phyloP scores from a whole-genome alignment of 2,329 filamentous ascomycete species.

The Pseudocercospora musae region DNA sequence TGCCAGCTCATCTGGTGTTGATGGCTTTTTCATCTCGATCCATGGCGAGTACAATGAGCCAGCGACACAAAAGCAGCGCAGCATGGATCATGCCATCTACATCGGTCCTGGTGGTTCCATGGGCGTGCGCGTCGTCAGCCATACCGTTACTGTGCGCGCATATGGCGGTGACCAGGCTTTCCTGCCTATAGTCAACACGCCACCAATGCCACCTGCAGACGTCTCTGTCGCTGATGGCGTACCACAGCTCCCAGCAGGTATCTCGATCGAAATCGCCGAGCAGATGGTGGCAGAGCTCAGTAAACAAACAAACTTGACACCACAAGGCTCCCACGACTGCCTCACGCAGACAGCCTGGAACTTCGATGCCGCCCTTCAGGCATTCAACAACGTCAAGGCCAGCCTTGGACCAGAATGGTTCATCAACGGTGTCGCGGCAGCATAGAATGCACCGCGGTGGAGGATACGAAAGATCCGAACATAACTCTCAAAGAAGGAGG shows the following conservation, averaged over 20 bases:
- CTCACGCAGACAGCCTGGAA: conserved; percentile 77
- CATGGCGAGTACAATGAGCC: conserved; percentile 80
- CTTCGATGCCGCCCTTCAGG: conserved; percentile 67
- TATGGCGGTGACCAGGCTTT: conserved; percentile 59
- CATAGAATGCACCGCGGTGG: conserved; percentile 3
- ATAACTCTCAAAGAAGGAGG: not conserved
- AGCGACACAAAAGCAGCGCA: conserved; percentile 59
- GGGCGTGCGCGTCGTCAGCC: conserved; percentile 72
- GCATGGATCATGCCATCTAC: conserved; percentile 75
- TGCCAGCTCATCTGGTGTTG: conserved; percentile 63
- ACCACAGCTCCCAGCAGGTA: conserved; percentile 27
- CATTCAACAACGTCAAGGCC: conserved; percentile 72
- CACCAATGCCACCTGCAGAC: conserved; percentile 19
- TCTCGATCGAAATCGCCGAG: conserved; percentile 33
- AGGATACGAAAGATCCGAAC: not conserved
- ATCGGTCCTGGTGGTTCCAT: conserved; percentile 65
- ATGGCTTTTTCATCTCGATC: conserved; percentile 73
- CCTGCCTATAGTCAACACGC: conserved; percentile 38
- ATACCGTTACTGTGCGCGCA: conserved; percentile 70
- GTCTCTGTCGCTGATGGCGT: conserved; percentile 11
- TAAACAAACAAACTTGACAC: conserved; percentile 74
- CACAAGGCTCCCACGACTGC: conserved; percentile 76
- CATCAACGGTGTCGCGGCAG: conserved; percentile 18
- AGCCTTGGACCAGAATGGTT: conserved; percentile 45
- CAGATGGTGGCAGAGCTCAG: conserved; percentile 70